Base-by-base conservation (phyloP, 2,329 filamentous ascomycete species). In the Aureobasidium pullulans region DNA sequence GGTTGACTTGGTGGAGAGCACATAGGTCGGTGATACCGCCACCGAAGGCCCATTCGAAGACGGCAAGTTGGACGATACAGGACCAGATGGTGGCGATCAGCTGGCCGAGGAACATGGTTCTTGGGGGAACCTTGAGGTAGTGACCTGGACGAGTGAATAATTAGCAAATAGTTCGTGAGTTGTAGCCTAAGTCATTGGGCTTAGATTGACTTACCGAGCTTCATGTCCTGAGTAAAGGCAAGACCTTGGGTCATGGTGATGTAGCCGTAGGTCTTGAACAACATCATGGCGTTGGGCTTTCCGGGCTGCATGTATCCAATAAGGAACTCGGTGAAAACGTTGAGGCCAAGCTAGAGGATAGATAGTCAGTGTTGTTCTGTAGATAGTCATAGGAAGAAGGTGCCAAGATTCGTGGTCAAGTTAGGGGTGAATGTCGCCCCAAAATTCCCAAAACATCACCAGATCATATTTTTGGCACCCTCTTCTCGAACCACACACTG, bases 91-190 rank as follows among this genome's bases (percentile, higher is more conserved):
- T 91, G 28, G 88, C 88, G 7, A 84, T 81, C 71, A 91, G 85
- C 68, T 91, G 88, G 8, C 90, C 86, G 19, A 80, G 77, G 74
- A 91, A 91, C 48, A 90, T 79, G 57, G 88, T 85, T 23, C 86
- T 81, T 0, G 88, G 88, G 1, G 88, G 88, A n/a, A 92, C 88
- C 73, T 91, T 91, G 86, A 91, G 90, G 72, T 92, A 92, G 69
- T 91, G 88, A 10, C 47, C 47, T 49, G 8, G 2, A 19, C 11
- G 31, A 15, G 11, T 8, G 4, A 8, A 13, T 10, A 9, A 13
- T 49, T n/a, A 49, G 47, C 16, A 23, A 15, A 3, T 6, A 23
- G 4, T 7, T n/a, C 10, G 37, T 11, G 9, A 37, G 2, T 19
- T 19, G 19, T 19, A 19, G 7, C 10, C 13, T 15, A 4, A 23